These are phyloP conservation scores for Fagus sylvatica DNA, from an alignment of 306 rosid species.

Conservation along the genomic window DNA sequence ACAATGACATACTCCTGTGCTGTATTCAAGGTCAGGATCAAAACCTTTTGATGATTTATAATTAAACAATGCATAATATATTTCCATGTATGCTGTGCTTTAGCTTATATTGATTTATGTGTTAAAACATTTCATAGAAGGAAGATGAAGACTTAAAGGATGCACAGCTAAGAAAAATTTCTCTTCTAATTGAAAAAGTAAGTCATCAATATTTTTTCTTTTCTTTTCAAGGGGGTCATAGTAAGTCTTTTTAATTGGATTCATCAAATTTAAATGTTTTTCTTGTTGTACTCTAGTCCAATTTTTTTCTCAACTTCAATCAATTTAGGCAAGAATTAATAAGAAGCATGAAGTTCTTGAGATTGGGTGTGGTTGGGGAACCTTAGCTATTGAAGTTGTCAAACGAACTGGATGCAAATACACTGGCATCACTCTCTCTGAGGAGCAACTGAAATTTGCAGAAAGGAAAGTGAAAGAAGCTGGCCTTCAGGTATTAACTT, in stretches of 20 bases:
- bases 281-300: not conserved
- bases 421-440: conserved; percentile 84
- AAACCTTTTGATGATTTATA: not conserved
- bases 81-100: conserved; percentile 11
- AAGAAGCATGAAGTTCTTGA: conserved; percentile 80
- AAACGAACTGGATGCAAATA: conserved; percentile 78
- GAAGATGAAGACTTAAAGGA: conserved; percentile 69
- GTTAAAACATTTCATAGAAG: conserved; percentile 37
- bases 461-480: conserved; percentile 64
- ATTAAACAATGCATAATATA: not conserved
- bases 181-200: conserved; percentile 66
- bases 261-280: not conserved
- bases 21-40: conserved; percentile 70
- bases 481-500: conserved; percentile 67
- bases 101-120: not conserved
- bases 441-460: conserved; percentile 81
- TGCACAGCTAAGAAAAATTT: conserved; percentile 78
- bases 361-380: conserved; percentile 96
- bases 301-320: conserved; percentile 1
- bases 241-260: not conserved
- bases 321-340: conserved; percentile 59
- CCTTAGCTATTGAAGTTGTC: conserved; percentile 84
- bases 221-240: too few species aligned
- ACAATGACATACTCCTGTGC: conserved; percentile 93
- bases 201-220: not conserved